Percentiles rank a stretch among this genome's conserved stretches.
Evolutionary conservation across 140 eudicot genomes (phyloP).

Genomic region (Anethum foeniculum): DNA sequence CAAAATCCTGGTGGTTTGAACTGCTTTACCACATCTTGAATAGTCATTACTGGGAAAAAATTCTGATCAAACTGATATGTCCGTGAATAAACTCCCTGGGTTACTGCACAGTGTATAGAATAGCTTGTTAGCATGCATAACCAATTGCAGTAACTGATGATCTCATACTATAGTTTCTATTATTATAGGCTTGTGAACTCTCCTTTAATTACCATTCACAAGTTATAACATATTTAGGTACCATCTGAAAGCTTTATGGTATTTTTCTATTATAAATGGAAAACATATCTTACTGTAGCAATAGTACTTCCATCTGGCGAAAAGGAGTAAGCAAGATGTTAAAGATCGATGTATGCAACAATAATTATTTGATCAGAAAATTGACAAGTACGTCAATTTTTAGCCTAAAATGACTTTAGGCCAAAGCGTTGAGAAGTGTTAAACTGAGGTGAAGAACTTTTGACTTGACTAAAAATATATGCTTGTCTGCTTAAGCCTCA

Average conservation of each 20-base stretch:
- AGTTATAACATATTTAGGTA: background rate
- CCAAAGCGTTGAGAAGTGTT: background rate
- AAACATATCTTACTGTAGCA: background rate
- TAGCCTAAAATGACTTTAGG: background rate
- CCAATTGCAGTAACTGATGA: background rate
- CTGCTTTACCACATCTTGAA: constrained; percentile 28
- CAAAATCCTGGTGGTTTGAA: constrained; percentile 48
- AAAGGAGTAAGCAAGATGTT: background rate
- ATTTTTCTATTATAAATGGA: background rate
- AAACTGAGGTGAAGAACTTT: background rate
- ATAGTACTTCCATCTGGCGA: background rate
- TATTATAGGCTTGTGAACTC: background rate
- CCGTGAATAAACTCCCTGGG: constrained; percentile 54
- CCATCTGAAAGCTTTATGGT: background rate
- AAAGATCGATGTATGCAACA: background rate
- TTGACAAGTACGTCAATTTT: background rate
- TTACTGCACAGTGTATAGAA: constrained; percentile 32
- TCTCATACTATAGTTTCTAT: background rate
- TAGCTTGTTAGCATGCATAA: background rate
- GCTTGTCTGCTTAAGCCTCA: background rate
- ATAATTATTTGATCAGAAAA: background rate
- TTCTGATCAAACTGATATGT: constrained; percentile 32
- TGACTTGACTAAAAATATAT: background rate
- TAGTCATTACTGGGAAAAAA: constrained; percentile 29
- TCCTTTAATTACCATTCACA: background rate